Conservation (phyloP, 1,284 basidiomycete genomes). For the Hemileia vastatrix region DNA sequence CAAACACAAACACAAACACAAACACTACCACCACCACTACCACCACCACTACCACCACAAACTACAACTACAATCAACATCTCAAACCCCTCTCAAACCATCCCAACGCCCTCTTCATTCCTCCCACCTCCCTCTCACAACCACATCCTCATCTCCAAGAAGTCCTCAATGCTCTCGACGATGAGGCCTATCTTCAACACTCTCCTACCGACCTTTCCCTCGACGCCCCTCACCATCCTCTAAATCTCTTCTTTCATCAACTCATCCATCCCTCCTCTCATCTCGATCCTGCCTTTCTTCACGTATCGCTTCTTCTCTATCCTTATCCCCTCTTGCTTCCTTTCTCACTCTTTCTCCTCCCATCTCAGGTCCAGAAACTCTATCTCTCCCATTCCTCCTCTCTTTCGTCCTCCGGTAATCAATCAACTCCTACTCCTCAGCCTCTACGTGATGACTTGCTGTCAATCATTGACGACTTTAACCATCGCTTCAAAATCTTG, state of each 20-base stretch:
- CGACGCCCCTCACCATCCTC: too few species aligned
- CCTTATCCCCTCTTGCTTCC: too few species aligned
- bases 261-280: constrained; percentile 26
- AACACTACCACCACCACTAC: too few species aligned
- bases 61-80: constrained; percentile 99
- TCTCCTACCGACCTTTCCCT: too few species aligned
- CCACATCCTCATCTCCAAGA: constrained; percentile 78
- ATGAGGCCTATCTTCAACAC: constrained; percentile 65
- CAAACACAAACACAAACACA: too few species aligned
- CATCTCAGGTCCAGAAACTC: too few species aligned
- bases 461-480: constrained; percentile 12
- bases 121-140: constrained; percentile 47
- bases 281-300: constrained; percentile 45
- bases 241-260: constrained; percentile 28
- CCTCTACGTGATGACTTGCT: constrained; percentile 3
- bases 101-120: constrained; percentile 56
- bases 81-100: constrained; percentile 61
- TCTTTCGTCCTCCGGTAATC: too few species aligned
- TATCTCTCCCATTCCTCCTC: too few species aligned
- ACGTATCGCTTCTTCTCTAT: too few species aligned
- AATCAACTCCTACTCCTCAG: background rate
- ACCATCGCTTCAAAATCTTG: constrained; percentile 11
- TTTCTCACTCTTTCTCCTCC: too few species aligned
- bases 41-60: too few species aligned
- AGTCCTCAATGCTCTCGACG: constrained; percentile 84